Evolutionary conservation across 1,284 basidiomycete species (phyloP), one percentile per base, ranked within the genome.

Genomic region (Apiotrichum sp.): DNA sequence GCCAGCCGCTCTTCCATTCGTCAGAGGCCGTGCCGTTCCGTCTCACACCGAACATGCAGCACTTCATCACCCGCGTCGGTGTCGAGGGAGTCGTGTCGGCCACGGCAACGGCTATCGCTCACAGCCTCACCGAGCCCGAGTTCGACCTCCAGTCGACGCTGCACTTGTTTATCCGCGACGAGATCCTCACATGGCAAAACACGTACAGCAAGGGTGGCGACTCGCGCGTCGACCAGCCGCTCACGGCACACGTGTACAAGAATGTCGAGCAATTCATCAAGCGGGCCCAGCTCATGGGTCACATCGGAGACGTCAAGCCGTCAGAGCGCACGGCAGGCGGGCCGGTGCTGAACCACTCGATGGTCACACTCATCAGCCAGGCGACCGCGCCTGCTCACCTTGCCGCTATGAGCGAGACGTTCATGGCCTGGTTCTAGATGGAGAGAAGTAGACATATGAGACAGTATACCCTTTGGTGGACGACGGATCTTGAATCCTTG

Each of bases 1-100:
- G 80, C 35, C 78, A 79, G 35, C 88, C 89, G 0, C 76, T 88
- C 41, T 87, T 92, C 69, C 82, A 82, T 34, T 86, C 87, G 2
- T 84, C 81, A 61, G 96, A 99, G 65, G 81, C 86, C 2, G 92
- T 97, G 10, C 95, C 96, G 0, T 99, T 99, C 87, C 86, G 96
- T 9, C 84, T 97, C 64, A 97, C 93, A 10, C 93, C 93, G 3
- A 98, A 97, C 74, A 85, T 99, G 79, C 97, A 99, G 75, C 81
- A 85, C 66, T 96, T 98, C 78, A 79, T 98, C 50, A 92, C 89
- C 0, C 87, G 89, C 1, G 83, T 91, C 50, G 87, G 90, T 39
- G 89, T 87, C 10, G 97, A 99, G 73, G 96, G 95, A 14, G 78
- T 97, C 35, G 78, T 98, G 50, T 86, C 89, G 0, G 83, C 89